Evolutionary conservation across 768 basidiomycete species (phyloP).

Genomic region (Mycena epipterygia): DNA sequence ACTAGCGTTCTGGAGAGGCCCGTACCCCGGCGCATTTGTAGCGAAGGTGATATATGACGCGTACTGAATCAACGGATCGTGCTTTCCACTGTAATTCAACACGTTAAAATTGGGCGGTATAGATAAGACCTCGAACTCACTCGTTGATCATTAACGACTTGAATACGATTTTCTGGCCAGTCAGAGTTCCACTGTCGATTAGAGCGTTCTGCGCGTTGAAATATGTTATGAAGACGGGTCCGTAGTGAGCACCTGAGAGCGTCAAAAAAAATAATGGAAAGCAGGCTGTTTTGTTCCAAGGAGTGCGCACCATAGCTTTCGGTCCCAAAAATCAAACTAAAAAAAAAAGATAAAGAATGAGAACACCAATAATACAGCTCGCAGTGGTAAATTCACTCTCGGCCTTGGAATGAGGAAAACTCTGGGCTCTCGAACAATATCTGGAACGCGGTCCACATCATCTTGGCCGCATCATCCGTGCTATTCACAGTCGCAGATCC

Average conservation of each 20-base stretch:
- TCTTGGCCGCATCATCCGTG: slow-evolving; percentile 54
- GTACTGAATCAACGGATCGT: slow-evolving; percentile 60
- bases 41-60: slow-evolving; percentile 57
- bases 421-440: slow-evolving; percentile 56
- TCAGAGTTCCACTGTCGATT: slow-evolving; percentile 48
- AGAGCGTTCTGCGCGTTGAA: slow-evolving; percentile 59
- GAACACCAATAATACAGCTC: neutral
- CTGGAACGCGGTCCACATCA: slow-evolving; percentile 62
- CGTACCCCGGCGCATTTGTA: slow-evolving; percentile 60
- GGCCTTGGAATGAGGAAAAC: slow-evolving; percentile 54
- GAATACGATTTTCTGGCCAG: slow-evolving; percentile 54
- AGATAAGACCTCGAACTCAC: slow-evolving; percentile 37
- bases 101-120: neutral
- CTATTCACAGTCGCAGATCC: slow-evolving; percentile 56
- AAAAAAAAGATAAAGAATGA: neutral
- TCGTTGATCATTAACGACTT: slow-evolving; percentile 61
- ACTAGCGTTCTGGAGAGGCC: slow-evolving; percentile 53
- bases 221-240: slow-evolving; percentile 59
- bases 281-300: too few species aligned
- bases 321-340: slow-evolving; percentile 62
- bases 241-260: slow-evolving; percentile 44
- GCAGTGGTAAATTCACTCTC: slow-evolving; percentile 49
- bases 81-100: slow-evolving; percentile 54
- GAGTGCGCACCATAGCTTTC: slow-evolving; percentile 61
- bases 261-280: neutral